phyloP scores from a whole-genome alignment of 805 yeast genomes.

The Kuraishia cidri region DNA sequence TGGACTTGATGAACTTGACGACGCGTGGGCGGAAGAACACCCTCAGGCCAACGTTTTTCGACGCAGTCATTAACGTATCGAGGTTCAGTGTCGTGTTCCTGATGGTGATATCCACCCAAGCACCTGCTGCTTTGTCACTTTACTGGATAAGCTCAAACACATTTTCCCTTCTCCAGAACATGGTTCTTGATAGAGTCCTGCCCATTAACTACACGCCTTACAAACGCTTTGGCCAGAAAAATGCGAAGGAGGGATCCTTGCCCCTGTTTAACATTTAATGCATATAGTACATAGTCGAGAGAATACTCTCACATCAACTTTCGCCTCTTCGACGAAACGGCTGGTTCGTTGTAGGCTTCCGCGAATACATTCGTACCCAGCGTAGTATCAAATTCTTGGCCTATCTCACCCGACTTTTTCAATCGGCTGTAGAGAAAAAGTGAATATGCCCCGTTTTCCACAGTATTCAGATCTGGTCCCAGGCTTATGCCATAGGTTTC shows the following conservation, averaged over 20 bases:
- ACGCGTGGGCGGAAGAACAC: conserved; percentile 28
- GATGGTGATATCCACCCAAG: conserved; percentile 80
- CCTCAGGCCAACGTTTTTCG: conserved; percentile 48
- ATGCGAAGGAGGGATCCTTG: conserved; percentile 1
- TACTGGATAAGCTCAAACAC: conserved; percentile 87
- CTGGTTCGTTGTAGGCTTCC: too few species aligned
- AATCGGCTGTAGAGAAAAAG: too few species aligned
- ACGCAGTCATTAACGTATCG: conserved; percentile 59
- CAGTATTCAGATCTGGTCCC: conserved; percentile 3
- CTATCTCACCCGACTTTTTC: too few species aligned
- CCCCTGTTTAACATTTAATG: too few species aligned
- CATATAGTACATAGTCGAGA: too few species aligned
- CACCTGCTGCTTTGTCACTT: conserved; percentile 73
- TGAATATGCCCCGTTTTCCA: conserved; percentile 7
- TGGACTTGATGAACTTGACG: conserved; percentile 36
- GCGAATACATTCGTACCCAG: too few species aligned
- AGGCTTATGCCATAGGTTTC: conserved; percentile 1
- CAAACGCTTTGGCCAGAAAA: conserved; percentile 8
- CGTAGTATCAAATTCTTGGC: too few species aligned
- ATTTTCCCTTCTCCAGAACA: conserved; percentile 70
- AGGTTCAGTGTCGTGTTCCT: conserved; percentile 70
- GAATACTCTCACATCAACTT: too few species aligned
- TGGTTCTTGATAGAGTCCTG: conserved; percentile 52
- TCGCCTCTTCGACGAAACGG: too few species aligned
- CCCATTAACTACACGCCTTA: conserved; percentile 50